Percentiles rank a stretch among this genome's conserved stretches.
Evolutionary conservation across 148 eudicot genomes (phyloP).

Genomic region (Persicaria tinctoria): DNA sequence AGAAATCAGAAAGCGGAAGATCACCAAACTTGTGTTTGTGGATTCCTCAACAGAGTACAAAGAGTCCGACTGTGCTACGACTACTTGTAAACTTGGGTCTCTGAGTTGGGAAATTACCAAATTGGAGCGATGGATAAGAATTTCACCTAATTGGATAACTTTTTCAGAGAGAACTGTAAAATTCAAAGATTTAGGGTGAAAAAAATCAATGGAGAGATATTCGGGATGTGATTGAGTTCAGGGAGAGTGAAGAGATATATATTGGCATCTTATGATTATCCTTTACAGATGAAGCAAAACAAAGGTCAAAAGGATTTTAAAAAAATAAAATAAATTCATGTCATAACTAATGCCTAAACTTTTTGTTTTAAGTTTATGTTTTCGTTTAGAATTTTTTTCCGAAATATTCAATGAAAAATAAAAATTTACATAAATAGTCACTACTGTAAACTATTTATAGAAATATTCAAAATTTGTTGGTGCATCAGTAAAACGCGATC

Average conservation of each 20-base stretch:
- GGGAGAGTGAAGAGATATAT: background rate
- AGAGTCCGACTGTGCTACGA: background rate
- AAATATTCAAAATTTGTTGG: no score
- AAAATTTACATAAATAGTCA: no score
- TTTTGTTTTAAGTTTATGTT: no score
- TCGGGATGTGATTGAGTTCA: background rate
- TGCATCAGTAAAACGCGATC: no score
- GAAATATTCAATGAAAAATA: no score
- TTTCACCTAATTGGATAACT: background rate
- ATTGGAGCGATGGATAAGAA: background rate
- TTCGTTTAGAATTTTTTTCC: no score
- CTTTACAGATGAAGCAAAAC: no score
- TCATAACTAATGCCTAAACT: no score
- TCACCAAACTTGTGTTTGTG: background rate
- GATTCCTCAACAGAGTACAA: background rate
- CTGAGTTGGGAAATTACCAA: background rate
- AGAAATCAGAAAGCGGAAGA: slow-evolving; percentile 8
- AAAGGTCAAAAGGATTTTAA: no score
- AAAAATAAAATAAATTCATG: no score
- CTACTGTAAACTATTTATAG: no score
- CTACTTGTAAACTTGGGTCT: background rate
- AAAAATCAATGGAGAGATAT: background rate
- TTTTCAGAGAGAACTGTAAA: background rate
- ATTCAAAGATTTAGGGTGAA: background rate
- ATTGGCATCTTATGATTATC: no score